Percentiles rank a stretch among this genome's conserved stretches.
Conservation (phyloP, 2,329 filamentous ascomycete species). For the Aspergillus clavatus region DNA sequence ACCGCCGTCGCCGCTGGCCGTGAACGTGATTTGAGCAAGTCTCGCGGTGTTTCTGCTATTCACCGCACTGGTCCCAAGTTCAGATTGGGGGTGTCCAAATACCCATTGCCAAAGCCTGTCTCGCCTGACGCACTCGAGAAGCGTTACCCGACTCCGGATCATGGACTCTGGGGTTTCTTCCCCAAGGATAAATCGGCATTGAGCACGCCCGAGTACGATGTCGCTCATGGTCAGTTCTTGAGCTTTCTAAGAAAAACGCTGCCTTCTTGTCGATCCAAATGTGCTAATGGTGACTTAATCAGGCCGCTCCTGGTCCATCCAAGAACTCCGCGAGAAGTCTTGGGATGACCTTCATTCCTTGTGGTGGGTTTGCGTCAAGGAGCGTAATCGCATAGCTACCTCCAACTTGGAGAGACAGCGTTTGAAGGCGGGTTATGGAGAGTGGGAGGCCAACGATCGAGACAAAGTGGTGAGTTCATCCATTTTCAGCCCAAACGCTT, state of each 20-base stretch:
- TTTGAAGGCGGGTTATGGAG: slow-evolving; percentile 67
- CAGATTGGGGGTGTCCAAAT: slow-evolving; percentile 67
- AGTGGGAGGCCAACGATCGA: slow-evolving; percentile 60
- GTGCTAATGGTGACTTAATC: slow-evolving; percentile 13
- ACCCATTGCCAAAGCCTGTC: slow-evolving; percentile 68
- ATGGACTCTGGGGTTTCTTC: slow-evolving; percentile 94
- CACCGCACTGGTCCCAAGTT: slow-evolving; percentile 70
- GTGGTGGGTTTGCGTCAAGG: slow-evolving; percentile 92
- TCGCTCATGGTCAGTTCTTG: slow-evolving; percentile 56
- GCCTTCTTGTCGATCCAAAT: not conserved
- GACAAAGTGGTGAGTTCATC: slow-evolving; percentile 58
- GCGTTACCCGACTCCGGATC: slow-evolving; percentile 60
- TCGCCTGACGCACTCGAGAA: slow-evolving; percentile 48
- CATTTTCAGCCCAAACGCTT: not conserved
- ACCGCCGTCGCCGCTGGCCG: slow-evolving; percentile 48
- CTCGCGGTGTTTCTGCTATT: slow-evolving; percentile 76
- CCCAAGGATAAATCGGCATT: slow-evolving; percentile 64
- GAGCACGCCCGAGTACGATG: slow-evolving; percentile 65
- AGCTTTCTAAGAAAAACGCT: not conserved
- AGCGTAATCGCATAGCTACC: slow-evolving; percentile 85
- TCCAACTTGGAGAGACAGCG: slow-evolving; percentile 64
- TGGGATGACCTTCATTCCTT: slow-evolving; percentile 90
- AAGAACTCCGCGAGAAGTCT: slow-evolving; percentile 81
- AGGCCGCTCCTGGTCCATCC: slow-evolving; percentile 75
- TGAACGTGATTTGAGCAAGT: slow-evolving; percentile 69